A percentile compares a stretch with the other conserved stretches of the same genome.
phyloP scores from a whole-genome alignment of 345 rosid species.

The rapeseed (Brassica napus) region DNA sequence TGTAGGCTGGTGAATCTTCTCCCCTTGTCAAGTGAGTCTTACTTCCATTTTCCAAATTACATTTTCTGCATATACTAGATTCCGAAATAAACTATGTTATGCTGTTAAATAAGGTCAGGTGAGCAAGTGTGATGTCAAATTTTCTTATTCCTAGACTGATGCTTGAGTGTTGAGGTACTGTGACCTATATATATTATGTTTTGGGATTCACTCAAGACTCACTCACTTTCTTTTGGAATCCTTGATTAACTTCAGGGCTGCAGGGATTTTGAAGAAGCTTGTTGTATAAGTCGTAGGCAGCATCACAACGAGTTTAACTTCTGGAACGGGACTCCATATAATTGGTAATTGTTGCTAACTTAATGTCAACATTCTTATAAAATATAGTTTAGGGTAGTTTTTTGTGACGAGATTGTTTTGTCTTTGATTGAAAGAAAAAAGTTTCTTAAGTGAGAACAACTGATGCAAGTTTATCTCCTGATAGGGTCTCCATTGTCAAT shows the following conservation, averaged over 20 bases:
- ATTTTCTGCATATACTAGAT: not conserved
- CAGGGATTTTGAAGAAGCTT: not conserved
- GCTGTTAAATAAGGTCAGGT: not conserved
- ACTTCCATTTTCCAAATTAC: not conserved
- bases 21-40: not conserved
- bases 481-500: not conserved
- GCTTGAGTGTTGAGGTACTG: not conserved
- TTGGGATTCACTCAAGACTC: not conserved
- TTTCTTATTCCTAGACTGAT: not conserved
- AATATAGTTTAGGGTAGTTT: not conserved
- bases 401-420: not conserved
- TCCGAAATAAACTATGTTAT: not conserved
- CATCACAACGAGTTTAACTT: not conserved
- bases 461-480: not conserved
- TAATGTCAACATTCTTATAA: not conserved
- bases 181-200: too few relatives aligned
- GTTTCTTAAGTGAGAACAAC: not conserved
- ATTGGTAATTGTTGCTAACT: not conserved
- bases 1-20: not conserved
- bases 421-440: not conserved
- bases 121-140: not conserved
- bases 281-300: not conserved
- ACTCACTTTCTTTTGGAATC: not conserved
- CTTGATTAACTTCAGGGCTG: not conserved
- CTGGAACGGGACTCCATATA: not conserved